A percentile compares a stretch with the other conserved stretches of the same genome.
Conservation (phyloP, 2,329 filamentous ascomycete species). For the Verticillium alfalfae region DNA sequence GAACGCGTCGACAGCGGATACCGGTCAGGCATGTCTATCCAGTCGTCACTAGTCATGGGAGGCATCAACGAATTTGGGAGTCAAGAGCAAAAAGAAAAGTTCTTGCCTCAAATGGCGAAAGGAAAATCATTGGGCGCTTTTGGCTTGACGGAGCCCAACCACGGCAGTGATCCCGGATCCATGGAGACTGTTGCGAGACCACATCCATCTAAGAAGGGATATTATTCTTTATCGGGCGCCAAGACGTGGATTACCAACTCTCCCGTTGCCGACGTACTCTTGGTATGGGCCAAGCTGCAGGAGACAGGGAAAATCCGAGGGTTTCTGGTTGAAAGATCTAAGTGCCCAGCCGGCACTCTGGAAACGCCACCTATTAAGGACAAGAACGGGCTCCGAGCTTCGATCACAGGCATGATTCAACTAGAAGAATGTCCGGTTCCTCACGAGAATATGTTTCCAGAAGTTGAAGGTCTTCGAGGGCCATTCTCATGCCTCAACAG, state of each 20-base stretch:
- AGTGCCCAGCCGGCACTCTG: slow-evolving; percentile 81
- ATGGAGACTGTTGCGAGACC: slow-evolving; percentile 86
- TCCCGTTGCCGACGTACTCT: slow-evolving; percentile 76
- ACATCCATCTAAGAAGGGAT: slow-evolving; percentile 78
- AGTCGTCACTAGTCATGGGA: slow-evolving; percentile 90
- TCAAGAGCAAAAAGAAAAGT: slow-evolving; percentile 81
- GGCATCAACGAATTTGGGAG: slow-evolving; percentile 84
- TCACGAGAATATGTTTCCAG: slow-evolving; percentile 88
- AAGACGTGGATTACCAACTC: slow-evolving; percentile 98
- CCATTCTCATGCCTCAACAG: slow-evolving; percentile 94
- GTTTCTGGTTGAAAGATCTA: slow-evolving; percentile 79
- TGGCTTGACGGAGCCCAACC: slow-evolving; percentile 87
- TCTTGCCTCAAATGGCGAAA: slow-evolving; percentile 74
- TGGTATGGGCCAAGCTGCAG: slow-evolving; percentile 91
- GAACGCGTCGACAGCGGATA: slow-evolving; percentile 90
- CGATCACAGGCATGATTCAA: slow-evolving; percentile 96
- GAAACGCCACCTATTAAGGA: slow-evolving; percentile 90
- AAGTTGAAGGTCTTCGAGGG: slow-evolving; percentile 78
- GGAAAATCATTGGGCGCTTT: slow-evolving; percentile 81
- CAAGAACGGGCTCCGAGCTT: slow-evolving; percentile 90
- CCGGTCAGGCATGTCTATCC: slow-evolving; percentile 87
- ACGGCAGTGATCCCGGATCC: slow-evolving; percentile 83
- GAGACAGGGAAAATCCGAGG: slow-evolving; percentile 91
- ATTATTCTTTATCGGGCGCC: slow-evolving; percentile 70
- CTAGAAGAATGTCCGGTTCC: slow-evolving; percentile 87